These are phyloP conservation scores for Yamadazyma atmosphaerica DNA, from an alignment of 1,139 yeast species.

Conservation along the genomic window DNA sequence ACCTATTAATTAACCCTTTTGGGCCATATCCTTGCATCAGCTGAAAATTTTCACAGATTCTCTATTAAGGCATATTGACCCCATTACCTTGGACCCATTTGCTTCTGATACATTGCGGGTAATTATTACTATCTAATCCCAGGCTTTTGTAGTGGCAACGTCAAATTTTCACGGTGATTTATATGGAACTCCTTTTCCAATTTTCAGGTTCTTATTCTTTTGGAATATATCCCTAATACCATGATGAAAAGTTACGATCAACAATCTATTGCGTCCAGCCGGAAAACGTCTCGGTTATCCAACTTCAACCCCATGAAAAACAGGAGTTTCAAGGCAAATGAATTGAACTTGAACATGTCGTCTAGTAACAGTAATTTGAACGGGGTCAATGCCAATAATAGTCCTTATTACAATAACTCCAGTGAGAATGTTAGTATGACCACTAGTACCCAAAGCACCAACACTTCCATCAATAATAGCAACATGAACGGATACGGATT, in stretches of 20 bases:
- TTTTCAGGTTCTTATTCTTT: too few relatives aligned
- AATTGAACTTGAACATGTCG: neutral
- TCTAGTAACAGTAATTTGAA: neutral
- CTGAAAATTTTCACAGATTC: neutral
- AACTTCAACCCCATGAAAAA: slow-evolving; percentile 19
- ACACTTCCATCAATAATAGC: neutral
- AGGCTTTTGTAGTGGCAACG: neutral
- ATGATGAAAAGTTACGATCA: slow-evolving; percentile 11
- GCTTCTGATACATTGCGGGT: neutral
- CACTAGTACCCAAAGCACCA: neutral
- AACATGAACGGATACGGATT: slow-evolving; percentile 7
- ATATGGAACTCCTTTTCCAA: too few relatives aligned
- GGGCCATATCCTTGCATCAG: neutral
- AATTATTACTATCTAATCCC: too few relatives aligned
- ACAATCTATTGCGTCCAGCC: slow-evolving; percentile 13
- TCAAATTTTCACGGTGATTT: too few relatives aligned
- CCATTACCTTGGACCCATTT: neutral
- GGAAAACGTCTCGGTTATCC: slow-evolving; percentile 17
- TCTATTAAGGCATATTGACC: too few relatives aligned
- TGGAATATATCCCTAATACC: neutral
- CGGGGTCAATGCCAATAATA: slow-evolving; percentile 7
- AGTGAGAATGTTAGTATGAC: slow-evolving; percentile 1
- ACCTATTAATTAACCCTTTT: slow-evolving; percentile 8
- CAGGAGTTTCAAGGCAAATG: slow-evolving; percentile 4
- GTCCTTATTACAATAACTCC: slow-evolving; percentile 10